Evolutionary conservation across 2,329 filamentous ascomycete genomes (phyloP), one percentile per base, ranked within the genome.

Genomic region (Penicillium nordicum): DNA sequence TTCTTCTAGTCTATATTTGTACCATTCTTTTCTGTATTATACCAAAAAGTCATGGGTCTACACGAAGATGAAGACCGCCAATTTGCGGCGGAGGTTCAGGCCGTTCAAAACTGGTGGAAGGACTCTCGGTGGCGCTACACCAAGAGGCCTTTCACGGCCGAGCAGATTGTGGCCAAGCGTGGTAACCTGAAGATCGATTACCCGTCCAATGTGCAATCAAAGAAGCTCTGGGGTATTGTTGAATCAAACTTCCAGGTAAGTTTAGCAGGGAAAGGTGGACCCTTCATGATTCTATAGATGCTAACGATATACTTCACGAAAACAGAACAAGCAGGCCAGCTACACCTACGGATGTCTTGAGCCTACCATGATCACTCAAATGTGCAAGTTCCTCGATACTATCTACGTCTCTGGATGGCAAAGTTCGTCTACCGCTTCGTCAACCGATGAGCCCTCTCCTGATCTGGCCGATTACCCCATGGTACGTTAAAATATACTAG

Each of bases 321-420:
- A 50, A 57, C 65, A 96, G 90, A 89, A 83, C 71, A 85, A 86
- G 68, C 89, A 94, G 70, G 90, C 90, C 46, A 95, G 90, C 77
- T 96, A 88, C 80, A 99, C 94, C 56, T 99, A 97, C 73, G 94
- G 94, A 70, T 97, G 94, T 78, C 82, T 99, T 63, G 94, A 99
- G 73, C 94, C 94, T 11, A 96, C 96, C 55, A 97, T 97, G 90
- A 84, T 99, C 73, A 97, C 94, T 29, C 94, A 99, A 77, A 99
- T 99, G 94, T 93, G 93, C 68, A 96, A 97, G 78, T 97, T 95
- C 76, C 83, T 99, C 60, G 94, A 99, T 73, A 99, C 94, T 34
- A 90, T 99, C 73, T 99, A 99, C 75, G 94, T 99, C 60, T 97
- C 94, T 53, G 94, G 94, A 63, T 99, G 94, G 94, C 94, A 99